A percentile compares a stretch with the other conserved stretches of the same genome.
Evolutionary conservation across 2,329 filamentous ascomycete genomes (phyloP).

Genomic region (Gliomastix tumulicola): DNA sequence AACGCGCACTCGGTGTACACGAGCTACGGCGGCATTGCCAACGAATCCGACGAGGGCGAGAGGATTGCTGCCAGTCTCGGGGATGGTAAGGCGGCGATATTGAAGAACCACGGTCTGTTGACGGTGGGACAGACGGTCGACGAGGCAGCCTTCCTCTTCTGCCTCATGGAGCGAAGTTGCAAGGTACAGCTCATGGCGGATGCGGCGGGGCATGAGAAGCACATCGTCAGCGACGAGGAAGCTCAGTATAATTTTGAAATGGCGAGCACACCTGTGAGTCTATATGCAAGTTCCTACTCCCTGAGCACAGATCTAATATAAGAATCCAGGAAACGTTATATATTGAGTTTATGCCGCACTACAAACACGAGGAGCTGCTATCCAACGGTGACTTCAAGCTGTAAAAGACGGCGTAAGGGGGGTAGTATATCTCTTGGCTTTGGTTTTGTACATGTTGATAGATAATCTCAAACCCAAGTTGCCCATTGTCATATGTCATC

Average conservation of each 20-base stretch:
- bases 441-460: too few species aligned
- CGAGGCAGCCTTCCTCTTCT: constrained; percentile 59
- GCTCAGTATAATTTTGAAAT: constrained; percentile 25
- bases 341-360: constrained; percentile 3
- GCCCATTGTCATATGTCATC: too few species aligned
- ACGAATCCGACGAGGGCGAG: constrained; percentile 51
- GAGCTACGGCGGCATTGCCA: constrained; percentile 55
- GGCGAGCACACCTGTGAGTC: constrained; percentile 10
- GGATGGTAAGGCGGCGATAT: constrained; percentile 40
- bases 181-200: constrained; percentile 24
- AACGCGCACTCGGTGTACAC: constrained; percentile 41
- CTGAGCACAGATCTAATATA: not conserved
- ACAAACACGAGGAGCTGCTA: constrained; percentile 2
- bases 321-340: not conserved
- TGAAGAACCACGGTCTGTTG: constrained; percentile 59
- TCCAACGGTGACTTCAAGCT: constrained; percentile 1
- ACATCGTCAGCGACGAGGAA: constrained; percentile 33
- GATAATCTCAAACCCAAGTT: too few species aligned
- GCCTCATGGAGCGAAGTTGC: constrained; percentile 22
- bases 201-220: too few species aligned
- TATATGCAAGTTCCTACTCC: too few species aligned
- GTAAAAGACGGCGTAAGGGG: too few species aligned
- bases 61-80: constrained; percentile 52
- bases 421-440: too few species aligned
- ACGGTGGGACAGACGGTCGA: constrained; percentile 59